These are phyloP conservation scores for Sextonia rubra DNA, from an alignment of 164 flowering plant species.

Conservation along the genomic window DNA sequence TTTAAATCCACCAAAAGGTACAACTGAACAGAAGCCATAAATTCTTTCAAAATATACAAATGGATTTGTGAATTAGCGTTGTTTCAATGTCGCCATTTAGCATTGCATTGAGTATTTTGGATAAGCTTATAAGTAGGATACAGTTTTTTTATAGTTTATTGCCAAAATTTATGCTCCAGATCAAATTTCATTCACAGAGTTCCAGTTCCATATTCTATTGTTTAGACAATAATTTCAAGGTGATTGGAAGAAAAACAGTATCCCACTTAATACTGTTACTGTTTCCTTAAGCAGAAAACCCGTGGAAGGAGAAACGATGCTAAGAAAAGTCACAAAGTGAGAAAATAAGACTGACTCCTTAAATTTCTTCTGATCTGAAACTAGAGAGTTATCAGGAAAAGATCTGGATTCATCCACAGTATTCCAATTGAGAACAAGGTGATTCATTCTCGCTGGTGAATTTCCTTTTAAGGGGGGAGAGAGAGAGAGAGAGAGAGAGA, in stretches of 20 bases:
- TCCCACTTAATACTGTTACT: background rate
- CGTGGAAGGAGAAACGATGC: background rate
- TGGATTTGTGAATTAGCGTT: background rate
- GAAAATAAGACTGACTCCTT: slow-evolving; percentile 29
- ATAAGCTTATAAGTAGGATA: too few relatives aligned
- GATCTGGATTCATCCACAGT: slow-evolving; percentile 25
- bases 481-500: background rate
- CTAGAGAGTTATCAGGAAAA: slow-evolving; percentile 18
- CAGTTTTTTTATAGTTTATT: too few relatives aligned
- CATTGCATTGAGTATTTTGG: background rate
- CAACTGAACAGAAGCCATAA: background rate
- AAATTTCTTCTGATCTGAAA: slow-evolving; percentile 29
- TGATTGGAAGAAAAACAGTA: background rate
- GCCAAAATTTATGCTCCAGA: too few relatives aligned
- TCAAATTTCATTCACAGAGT: too few relatives aligned
- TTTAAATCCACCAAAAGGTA: background rate
- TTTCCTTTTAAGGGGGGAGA: background rate
- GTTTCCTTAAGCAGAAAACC: too few relatives aligned
- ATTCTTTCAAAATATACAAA: background rate
- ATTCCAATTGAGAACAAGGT: slow-evolving; percentile 41
- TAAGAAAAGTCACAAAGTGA: background rate
- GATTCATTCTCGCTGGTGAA: slow-evolving; percentile 31
- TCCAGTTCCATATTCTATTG: background rate
- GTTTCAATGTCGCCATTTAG: too few relatives aligned
- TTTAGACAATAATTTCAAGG: background rate